phyloP scores from a whole-genome alignment of 1,139 yeast genomes.

The Kazachstania sp. region DNA sequence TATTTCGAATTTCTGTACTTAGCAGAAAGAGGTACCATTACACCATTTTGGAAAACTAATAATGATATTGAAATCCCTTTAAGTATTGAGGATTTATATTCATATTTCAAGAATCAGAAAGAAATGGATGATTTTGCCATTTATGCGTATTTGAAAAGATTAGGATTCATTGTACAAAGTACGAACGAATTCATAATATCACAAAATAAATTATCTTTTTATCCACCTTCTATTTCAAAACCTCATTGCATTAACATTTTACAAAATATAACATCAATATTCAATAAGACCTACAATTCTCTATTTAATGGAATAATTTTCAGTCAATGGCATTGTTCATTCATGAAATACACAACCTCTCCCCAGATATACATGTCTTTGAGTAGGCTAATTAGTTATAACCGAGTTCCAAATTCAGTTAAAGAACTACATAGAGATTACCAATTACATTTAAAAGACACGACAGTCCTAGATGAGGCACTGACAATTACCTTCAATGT shows the following conservation, averaged over 20 bases:
- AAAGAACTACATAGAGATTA: conserved; percentile 7
- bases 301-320: conserved; percentile 23
- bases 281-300: conserved; percentile 16
- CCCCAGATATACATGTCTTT: conserved; percentile 37
- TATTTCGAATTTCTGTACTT: conserved; percentile 69
- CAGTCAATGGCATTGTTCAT: conserved; percentile 22
- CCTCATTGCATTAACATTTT: neutral
- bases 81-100: conserved; percentile 59
- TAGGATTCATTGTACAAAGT: conserved; percentile 59
- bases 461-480: neutral
- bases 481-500: conserved; percentile 43
- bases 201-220: conserved; percentile 13
- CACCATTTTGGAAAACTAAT: conserved; percentile 34
- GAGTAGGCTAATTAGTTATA: conserved; percentile 31
- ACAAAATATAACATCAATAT: conserved; percentile 15
- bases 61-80: conserved; percentile 33
- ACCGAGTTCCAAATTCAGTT: conserved; percentile 17
- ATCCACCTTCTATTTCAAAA: conserved; percentile 4
- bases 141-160: conserved; percentile 65
- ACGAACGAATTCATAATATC: conserved; percentile 3
- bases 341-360: conserved; percentile 33
- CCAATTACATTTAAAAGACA: neutral
- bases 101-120: conserved; percentile 38
- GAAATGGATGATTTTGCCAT: conserved; percentile 57
- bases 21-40: conserved; percentile 74